These are phyloP conservation scores for Pseudocercospora fuligena DNA, from an alignment of 2,329 filamentous ascomycete genomes.

Conservation along the genomic window DNA sequence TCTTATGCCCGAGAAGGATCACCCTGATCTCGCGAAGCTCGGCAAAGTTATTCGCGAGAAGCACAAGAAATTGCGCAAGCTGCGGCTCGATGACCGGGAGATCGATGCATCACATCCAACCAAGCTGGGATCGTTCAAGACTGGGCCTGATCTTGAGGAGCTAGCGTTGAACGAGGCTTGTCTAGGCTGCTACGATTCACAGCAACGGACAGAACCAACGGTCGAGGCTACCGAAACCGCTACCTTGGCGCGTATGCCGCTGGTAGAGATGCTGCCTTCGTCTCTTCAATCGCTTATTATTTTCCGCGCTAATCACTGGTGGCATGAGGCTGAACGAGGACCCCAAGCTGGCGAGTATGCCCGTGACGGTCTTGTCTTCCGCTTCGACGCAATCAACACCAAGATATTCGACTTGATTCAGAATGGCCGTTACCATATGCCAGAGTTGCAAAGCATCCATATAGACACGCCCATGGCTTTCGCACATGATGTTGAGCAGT, in stretches of 20 bases:
- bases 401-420: slow-evolving; percentile 11
- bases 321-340: slow-evolving; percentile 8
- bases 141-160: not conserved
- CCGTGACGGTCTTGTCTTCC: not conserved
- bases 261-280: slow-evolving; percentile 10
- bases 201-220: not conserved
- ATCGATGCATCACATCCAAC: not conserved
- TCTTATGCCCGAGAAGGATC: slow-evolving; percentile 8
- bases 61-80: not conserved
- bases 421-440: not conserved
- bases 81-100: slow-evolving; percentile 13
- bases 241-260: not conserved
- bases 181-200: slow-evolving; percentile 3
- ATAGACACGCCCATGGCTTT: slow-evolving; percentile 10
- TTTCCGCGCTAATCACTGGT: slow-evolving; percentile 13
- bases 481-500: not conserved
- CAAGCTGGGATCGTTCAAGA: not conserved
- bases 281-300: slow-evolving; percentile 5
- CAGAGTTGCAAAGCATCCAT: not conserved
- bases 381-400: slow-evolving; percentile 9
- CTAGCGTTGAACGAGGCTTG: slow-evolving; percentile 13
- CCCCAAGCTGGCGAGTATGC: not conserved
- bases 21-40: not conserved
- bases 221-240: not conserved
- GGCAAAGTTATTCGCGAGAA: slow-evolving; percentile 6